These are phyloP conservation scores for Crucibulum laeve DNA, from an alignment of 768 basidiomycete genomes.

Conservation along the genomic window DNA sequence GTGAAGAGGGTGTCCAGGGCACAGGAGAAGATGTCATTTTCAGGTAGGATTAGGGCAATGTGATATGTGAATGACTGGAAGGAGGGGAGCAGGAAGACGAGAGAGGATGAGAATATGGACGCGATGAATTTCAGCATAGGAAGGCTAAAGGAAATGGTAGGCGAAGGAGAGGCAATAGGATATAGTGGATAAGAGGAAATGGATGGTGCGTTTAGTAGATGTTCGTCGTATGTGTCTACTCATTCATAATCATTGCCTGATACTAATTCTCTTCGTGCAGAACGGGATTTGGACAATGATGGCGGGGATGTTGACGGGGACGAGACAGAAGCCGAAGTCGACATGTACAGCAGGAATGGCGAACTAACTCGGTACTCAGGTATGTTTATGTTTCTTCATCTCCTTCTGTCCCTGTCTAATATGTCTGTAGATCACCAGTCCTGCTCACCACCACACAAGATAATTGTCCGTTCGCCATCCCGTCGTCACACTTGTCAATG, in stretches of 20 bases:
- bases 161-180: constrained; percentile 12
- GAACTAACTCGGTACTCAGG: too few relatives aligned
- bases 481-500: too few relatives aligned
- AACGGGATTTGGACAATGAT: too few relatives aligned
- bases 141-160: constrained; percentile 3
- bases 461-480: too few relatives aligned
- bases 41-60: constrained; percentile 62
- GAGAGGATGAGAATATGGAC: too few relatives aligned
- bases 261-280: neutral
- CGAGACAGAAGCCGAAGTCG: too few relatives aligned
- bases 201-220: constrained; percentile 10
- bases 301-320: too few relatives aligned
- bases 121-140: neutral
- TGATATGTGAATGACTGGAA: constrained; percentile 30
- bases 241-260: neutral
- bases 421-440: too few relatives aligned
- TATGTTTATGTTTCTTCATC: too few relatives aligned
- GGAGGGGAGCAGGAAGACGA: neutral
- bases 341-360: too few relatives aligned
- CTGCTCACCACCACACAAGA: too few relatives aligned
- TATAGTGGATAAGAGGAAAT: constrained; percentile 16
- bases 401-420: too few relatives aligned
- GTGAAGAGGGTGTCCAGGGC: constrained; percentile 57
- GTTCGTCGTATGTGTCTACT: neutral
- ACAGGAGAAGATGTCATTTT: constrained; percentile 47